Conservation (phyloP, 495 filamentous ascomycete genomes). For the Penicillium atrosanguineum region DNA sequence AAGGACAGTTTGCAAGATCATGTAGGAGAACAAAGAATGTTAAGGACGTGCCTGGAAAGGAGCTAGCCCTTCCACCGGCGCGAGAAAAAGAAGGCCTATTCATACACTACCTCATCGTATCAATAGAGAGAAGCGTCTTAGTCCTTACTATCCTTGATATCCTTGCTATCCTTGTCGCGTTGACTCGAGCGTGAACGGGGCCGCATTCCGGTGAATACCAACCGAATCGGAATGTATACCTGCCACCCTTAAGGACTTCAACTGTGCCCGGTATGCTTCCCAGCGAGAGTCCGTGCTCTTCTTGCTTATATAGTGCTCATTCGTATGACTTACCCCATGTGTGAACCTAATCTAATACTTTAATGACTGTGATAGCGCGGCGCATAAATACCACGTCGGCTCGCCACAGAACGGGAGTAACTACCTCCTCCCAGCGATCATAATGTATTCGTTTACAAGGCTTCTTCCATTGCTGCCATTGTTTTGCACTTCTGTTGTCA, state of each 20-base stretch:
- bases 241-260: neutral
- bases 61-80: no score
- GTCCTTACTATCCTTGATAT: neutral
- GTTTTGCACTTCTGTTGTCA: neutral
- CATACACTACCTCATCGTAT: neutral
- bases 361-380: neutral
- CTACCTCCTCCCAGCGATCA: neutral
- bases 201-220: neutral
- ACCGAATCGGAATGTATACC: neutral
- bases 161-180: neutral
- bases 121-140: neutral
- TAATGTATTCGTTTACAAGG: neutral
- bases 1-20: neutral
- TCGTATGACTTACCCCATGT: neutral
- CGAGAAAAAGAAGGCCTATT: neutral
- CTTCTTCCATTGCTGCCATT: conserved; percentile 1
- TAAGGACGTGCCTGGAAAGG: neutral
- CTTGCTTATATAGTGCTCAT: neutral
- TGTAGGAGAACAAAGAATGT: neutral
- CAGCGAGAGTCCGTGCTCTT: neutral
- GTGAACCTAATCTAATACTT: neutral
- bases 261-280: neutral
- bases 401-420: neutral
- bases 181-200: neutral
- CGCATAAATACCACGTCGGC: neutral